Percentiles rank a stretch among this genome's conserved stretches.
phyloP scores from a whole-genome alignment of 139 green algal genomes.

The Pseudopediastrum boryanum region DNA sequence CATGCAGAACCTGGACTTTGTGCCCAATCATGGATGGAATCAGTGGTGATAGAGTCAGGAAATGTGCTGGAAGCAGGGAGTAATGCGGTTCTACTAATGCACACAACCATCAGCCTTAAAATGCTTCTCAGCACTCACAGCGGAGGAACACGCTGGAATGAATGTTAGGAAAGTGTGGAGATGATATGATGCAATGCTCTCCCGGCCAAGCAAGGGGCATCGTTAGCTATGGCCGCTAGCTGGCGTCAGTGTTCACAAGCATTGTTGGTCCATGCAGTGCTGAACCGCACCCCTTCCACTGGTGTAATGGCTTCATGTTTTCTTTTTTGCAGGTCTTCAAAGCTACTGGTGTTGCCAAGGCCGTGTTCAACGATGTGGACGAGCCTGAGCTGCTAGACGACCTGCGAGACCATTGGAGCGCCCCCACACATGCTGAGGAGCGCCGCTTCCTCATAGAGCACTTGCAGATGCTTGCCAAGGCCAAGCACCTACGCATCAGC shows the following conservation, averaged over 20 bases:
- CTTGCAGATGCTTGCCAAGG: constrained; percentile 49
- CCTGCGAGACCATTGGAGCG: constrained; percentile 52
- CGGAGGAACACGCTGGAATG: too few relatives aligned
- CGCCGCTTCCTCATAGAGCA: constrained; percentile 43
- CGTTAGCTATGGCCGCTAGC: not conserved
- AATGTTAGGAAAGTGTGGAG: too few relatives aligned
- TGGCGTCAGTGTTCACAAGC: not conserved
- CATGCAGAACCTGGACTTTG: too few relatives aligned
- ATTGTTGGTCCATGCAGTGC: not conserved
- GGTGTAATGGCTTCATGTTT: not conserved
- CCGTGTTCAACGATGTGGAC: constrained; percentile 40
- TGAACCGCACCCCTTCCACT: not conserved
- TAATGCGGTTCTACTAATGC: too few relatives aligned
- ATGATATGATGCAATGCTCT: not conserved
- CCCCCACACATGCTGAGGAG: constrained; percentile 38
- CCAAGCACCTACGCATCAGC: constrained; percentile 1
- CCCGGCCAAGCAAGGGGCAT: too few relatives aligned
- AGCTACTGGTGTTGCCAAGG: constrained; percentile 29
- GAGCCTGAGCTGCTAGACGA: constrained; percentile 66
- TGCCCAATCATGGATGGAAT: too few relatives aligned
- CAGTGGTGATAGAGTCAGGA: too few relatives aligned
- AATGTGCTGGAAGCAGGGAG: too few relatives aligned
- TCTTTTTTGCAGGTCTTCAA: constrained; percentile 13
- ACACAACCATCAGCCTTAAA: too few relatives aligned
- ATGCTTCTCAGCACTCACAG: too few relatives aligned